Base-by-base conservation (phyloP, 2,329 filamentous ascomycete species). In the Colletotrichum graminicola region DNA sequence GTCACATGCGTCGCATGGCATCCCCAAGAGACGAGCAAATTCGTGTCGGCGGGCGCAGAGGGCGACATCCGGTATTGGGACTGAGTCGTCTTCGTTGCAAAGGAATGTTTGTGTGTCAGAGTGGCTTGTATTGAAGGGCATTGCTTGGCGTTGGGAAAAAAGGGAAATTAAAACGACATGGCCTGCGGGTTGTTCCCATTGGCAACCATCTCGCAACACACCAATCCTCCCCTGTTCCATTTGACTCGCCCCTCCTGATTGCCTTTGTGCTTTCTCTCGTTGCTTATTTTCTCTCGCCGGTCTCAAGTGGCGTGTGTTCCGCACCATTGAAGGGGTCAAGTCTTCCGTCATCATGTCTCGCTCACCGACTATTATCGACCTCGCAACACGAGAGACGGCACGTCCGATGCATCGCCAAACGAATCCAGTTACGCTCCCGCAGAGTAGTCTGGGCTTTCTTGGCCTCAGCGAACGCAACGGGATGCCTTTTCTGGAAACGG, bases 21-120 rank as follows among this genome's bases (percentile, higher is more conserved):
- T 82, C 94, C 95, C n/a, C 93, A 98, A 83, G 96, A 99, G 86
- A 96, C 92, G 23, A 96, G 93, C 79, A 98, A 98, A 86, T 91
- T 98, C 45, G 93, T 92, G 2, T 97, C 95, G 39, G 97, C 94
- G 16, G 96, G 96, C 26, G 82, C 97, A 82, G 94, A 97, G 77
- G 95, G 96, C 6, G 86, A 92, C 56, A 94, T 99, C 73, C 93
- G 93, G 80, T 95, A 95, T 80, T 98, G 95, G 94, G 96, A 98
- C 87, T 98, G 87, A 80, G 18, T 12, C n/a, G 10, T 23, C n/a
- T 12, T 21, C n/a, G 45, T 32, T 51, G 21, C 26, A 29, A 11
- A n/a, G 23, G 8, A 18, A 26, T 51, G 45, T 21, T 34, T 12
- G 5, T n/a, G 41, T 10, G 16, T 16, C 16, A 0, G 18, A 49